phyloP scores from a whole-genome alignment of 2,329 filamentous ascomycete species.

The Laburnicola sp. region DNA sequence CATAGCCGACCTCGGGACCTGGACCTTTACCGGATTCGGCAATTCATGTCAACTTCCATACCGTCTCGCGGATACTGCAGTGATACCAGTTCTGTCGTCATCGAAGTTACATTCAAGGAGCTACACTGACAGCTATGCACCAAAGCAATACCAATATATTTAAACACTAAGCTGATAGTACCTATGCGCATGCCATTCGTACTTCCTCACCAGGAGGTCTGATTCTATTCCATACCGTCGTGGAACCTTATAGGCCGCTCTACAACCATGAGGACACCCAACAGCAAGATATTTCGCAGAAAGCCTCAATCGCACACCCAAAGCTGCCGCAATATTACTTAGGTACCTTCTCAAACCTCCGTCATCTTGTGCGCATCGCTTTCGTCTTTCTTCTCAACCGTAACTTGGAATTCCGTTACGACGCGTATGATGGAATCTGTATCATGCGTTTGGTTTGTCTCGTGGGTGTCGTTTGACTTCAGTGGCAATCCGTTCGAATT shows the following conservation, averaged over 20 bases:
- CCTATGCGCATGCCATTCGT: not conserved
- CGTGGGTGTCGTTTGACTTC: slow-evolving; percentile 5
- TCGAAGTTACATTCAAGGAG: too few relatives aligned
- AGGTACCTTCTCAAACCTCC: not conserved
- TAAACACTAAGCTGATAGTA: too few relatives aligned
- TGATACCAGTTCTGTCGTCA: too few relatives aligned
- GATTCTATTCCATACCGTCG: not conserved
- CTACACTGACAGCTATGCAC: too few relatives aligned
- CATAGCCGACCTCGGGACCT: too few relatives aligned
- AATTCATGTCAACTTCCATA: too few relatives aligned
- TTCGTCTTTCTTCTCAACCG: slow-evolving; percentile 16
- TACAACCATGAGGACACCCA: not conserved
- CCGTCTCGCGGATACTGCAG: too few relatives aligned
- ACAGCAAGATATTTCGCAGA: too few relatives aligned
- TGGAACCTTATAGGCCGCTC: not conserved
- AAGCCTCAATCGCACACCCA: too few relatives aligned
- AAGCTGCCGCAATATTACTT: not conserved
- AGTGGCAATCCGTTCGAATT: slow-evolving; percentile 11
- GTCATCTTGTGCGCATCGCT: not conserved
- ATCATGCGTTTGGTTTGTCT: slow-evolving; percentile 7
- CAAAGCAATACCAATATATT: too few relatives aligned
- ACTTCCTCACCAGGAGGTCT: not conserved
- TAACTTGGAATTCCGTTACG: slow-evolving; percentile 27
- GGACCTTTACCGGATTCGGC: too few relatives aligned
- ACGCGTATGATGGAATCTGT: slow-evolving; percentile 28